Evolutionary conservation across 495 filamentous ascomycete species (phyloP), one percentile per base, ranked within the genome.

Genomic region (Hypoxylon trugodes): DNA sequence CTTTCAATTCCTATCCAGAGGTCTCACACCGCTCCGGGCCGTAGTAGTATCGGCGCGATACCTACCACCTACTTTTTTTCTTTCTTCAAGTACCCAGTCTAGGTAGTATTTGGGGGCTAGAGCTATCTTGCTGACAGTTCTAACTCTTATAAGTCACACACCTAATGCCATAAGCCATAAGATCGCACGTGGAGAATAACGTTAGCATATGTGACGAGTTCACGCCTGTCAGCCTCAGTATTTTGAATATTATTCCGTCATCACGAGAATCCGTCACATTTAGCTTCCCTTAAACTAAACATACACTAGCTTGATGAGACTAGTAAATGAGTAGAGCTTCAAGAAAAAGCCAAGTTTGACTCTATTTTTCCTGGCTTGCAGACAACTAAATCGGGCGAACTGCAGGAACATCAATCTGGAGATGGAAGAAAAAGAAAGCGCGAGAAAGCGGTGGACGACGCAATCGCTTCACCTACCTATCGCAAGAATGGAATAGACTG

Each of bases 361-460:
- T 26, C 35, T 52, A 37, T 46, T 50, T 19, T 43, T 41, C 43
- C 36, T n/a, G 40, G 28, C 9, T 18, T 13, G 18, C 15, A 21
- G 41, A 57, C 51, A n/a, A 41, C 52, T 66, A 41, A 51, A 66
- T 61, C n/a, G 51, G 63, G 50, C 35, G 38, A 24, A 35, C 63
- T 61, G 51, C 63, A 61, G 63, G 45, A 48, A 57, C 43, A 13
- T 66, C 30, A 18, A 38, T 18, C 52, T 50, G 16, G 19, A 46
- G 37, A 60, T 51, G 35, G 51, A 35, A 35, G 38, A 61, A 58
- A 61, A 61, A 66, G 52, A 66, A 61, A 57, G 47, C 19, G 46
- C 58, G 58, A 61, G 57, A 67, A 61, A 52, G 58, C 26, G 58
- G 58, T 61, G 52, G 64, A 53, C 22, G 38, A 47, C 38, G 38